phyloP scores from a whole-genome alignment of 306 rosid species.

The Quercus variabilis region DNA sequence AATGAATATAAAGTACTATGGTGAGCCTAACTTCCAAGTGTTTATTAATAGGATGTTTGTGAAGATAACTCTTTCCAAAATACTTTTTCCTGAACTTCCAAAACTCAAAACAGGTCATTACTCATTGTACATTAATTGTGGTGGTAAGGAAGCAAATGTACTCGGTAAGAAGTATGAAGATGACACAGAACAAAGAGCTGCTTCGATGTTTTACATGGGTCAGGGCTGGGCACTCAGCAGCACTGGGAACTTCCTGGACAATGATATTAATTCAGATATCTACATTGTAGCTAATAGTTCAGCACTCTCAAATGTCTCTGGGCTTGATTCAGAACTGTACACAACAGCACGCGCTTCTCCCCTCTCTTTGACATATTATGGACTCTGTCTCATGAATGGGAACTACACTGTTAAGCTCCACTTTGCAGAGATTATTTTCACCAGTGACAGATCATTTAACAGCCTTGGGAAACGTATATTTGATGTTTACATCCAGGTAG shows the following conservation, averaged over 20 bases:
- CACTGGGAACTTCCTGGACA: constrained; percentile 91
- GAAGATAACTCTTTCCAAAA: background rate
- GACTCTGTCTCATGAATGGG: constrained; percentile 75
- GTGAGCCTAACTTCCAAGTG: background rate
- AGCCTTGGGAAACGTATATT: constrained; percentile 73
- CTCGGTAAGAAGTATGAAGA: constrained; percentile 44
- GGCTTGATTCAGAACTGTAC: constrained; percentile 45
- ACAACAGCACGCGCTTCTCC: constrained; percentile 79
- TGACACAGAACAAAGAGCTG: constrained; percentile 72
- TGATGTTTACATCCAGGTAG: constrained; percentile 86
- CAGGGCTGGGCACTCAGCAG: constrained; percentile 86
- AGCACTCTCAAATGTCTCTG: constrained; percentile 47
- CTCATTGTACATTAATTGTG: constrained; percentile 78
- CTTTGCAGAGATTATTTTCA: constrained; percentile 85
- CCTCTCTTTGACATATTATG: constrained; percentile 85
- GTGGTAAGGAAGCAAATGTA: constrained; percentile 65
- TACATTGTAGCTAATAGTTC: constrained; percentile 62
- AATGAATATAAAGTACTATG: background rate
- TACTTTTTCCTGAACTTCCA: background rate
- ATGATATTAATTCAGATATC: constrained; percentile 64
- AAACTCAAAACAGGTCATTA: constrained; percentile 38
- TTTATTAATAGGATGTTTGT: background rate
- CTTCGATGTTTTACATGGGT: constrained; percentile 53
- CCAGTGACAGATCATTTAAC: constrained; percentile 50
- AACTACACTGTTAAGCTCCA: constrained; percentile 77